Percentiles rank a stretch among this genome's conserved stretches.
These are phyloP conservation scores for Quillaja saponaria DNA, from an alignment of 306 rosid genomes.

Conservation along the genomic window DNA sequence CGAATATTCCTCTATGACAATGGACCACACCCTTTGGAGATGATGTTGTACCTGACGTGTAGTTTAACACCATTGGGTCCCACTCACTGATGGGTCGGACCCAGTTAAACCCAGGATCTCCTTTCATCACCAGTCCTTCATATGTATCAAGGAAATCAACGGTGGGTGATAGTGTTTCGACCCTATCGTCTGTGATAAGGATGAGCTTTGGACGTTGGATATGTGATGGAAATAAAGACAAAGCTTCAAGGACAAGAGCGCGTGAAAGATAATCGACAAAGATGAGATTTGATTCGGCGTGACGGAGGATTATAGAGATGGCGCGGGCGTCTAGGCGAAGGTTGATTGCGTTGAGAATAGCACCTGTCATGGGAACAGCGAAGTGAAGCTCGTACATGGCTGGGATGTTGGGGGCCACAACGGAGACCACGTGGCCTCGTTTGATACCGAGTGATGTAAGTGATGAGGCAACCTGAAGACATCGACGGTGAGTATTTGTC, in stretches of 20 bases:
- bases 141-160: constrained; percentile 3
- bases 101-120: constrained; percentile 12
- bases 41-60: constrained; percentile 16
- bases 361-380: background rate
- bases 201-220: background rate
- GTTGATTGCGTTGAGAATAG: background rate
- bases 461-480: constrained; percentile 25
- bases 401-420: background rate
- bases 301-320: background rate
- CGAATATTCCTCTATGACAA: constrained; percentile 9
- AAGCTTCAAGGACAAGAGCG: background rate
- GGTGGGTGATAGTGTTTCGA: background rate
- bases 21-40: background rate
- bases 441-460: constrained; percentile 16
- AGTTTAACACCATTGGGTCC: constrained; percentile 18
- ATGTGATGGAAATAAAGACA: background rate
- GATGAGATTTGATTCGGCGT: background rate
- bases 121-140: background rate
- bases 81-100: constrained; percentile 16
- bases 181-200: constrained; percentile 3
- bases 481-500: background rate
- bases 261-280: background rate
- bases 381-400: background rate
- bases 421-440: background rate
- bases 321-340: background rate